These are phyloP conservation scores for Saraca asoca DNA, from an alignment of 331 rosid species.

Conservation along the genomic window DNA sequence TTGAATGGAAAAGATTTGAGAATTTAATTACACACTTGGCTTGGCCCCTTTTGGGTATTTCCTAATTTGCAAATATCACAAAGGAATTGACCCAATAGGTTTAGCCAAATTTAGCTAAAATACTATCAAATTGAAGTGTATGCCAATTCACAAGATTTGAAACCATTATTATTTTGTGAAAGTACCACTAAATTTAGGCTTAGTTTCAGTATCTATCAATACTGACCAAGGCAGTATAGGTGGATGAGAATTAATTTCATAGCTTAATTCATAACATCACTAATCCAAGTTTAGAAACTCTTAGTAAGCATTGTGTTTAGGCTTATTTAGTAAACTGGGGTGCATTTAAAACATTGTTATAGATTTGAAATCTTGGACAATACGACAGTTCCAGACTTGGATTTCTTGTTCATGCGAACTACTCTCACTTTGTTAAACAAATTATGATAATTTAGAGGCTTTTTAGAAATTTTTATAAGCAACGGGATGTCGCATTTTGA, in stretches of 20 bases:
- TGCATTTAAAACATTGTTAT: constrained; percentile 29
- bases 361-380: constrained; percentile 23
- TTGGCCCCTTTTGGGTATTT: constrained; percentile 25
- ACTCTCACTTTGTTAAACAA: too few relatives aligned
- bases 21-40: constrained; percentile 30
- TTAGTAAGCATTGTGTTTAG: constrained; percentile 41
- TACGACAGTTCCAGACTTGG: constrained; percentile 4
- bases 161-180: constrained; percentile 35
- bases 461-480: too few relatives aligned
- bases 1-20: constrained; percentile 26
- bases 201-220: neutral
- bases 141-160: constrained; percentile 40
- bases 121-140: constrained; percentile 10
- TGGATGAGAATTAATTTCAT: constrained; percentile 36
- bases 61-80: constrained; percentile 34
- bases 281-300: constrained; percentile 25
- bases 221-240: constrained; percentile 5
- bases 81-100: constrained; percentile 24
- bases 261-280: constrained; percentile 34
- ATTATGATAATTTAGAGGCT: neutral
- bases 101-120: constrained; percentile 36
- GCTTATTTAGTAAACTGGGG: constrained; percentile 35
- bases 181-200: constrained; percentile 32
- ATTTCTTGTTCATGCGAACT: constrained; percentile 12
- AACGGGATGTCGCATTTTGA: too few relatives aligned